Evolutionary conservation across 352 stramenopile genomes (phyloP), one percentile per base, ranked within the genome.

Genomic region (Globisporangium solare): DNA sequence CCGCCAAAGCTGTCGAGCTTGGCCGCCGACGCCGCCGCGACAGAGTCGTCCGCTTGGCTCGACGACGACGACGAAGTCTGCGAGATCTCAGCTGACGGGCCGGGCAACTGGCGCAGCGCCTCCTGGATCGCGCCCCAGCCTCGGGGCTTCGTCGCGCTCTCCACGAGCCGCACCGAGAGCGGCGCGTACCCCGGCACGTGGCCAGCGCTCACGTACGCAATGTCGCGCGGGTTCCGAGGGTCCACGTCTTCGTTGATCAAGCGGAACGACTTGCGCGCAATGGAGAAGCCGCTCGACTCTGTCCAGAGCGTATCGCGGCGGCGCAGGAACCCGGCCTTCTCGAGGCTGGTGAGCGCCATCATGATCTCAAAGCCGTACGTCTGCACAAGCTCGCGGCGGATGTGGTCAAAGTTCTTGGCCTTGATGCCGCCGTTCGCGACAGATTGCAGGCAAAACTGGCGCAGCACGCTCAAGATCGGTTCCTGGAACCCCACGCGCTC

Each of bases 301-400:
- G 73, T 86, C 80, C 94, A 89, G 18, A 94, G 61, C 18, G 82
- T 96, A 58, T 98, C 92, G 20, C 88, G 84, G 10, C 89, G 87
- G 60, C 89, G 88, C 27, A 98, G 73, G 43, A 98, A 77, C 6
- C 93, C 94, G 15, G 86, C 81, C 47, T 94, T 92, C 70, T 99
- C 96, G n/a, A 99, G 71, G 61, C 97, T 97, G 43, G 76, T 88
- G 11, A 99, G 67, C 18, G 93, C 83, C 20, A 96, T 76, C 47
- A 99, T 67, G 70, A 95, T 97, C 66, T 98, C 89, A 59, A 98
- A 99, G 6, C 96, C 96, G 65, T 99, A 99, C 0, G 91, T 97
- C 70, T 99, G 96, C 35, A 99, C 86, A 17, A 99, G 79, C 54
- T 98, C 89, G 37, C 89, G 83, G 31, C 93, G 87, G 12, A 99